Percentiles rank a stretch among this genome's conserved stretches.
These are phyloP conservation scores for Alternaria novae-zelandiae DNA, from an alignment of 2,329 filamentous ascomycete genomes.

Conservation along the genomic window DNA sequence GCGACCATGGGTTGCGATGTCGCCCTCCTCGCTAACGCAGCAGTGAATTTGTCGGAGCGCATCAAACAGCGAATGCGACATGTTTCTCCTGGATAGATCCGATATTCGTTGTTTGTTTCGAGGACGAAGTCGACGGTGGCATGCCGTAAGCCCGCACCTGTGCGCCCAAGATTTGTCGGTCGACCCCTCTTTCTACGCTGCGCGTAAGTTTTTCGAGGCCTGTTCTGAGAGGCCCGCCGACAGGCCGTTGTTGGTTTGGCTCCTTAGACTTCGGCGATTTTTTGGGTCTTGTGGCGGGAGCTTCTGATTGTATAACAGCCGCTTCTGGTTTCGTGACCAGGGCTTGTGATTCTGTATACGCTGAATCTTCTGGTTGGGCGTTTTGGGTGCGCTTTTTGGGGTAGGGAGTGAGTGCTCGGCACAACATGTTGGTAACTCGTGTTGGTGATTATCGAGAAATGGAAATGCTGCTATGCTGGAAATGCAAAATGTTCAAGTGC, in stretches of 20 bases:
- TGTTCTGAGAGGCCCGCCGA: conserved; percentile 10
- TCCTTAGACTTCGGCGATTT: not conserved
- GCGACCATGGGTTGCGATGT: too few relatives aligned
- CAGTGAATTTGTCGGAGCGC: too few relatives aligned
- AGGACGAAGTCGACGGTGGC: not conserved
- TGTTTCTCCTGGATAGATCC: not conserved
- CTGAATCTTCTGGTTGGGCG: not conserved
- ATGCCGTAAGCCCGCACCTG: conserved; percentile 16
- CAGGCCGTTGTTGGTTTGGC: not conserved
- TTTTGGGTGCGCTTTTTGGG: not conserved
- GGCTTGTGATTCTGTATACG: not conserved
- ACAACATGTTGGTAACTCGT: not conserved
- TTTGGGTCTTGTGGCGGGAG: not conserved
- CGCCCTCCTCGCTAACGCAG: too few relatives aligned
- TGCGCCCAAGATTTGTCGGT: conserved; percentile 19
- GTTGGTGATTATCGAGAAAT: not conserved
- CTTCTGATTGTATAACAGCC: not conserved
- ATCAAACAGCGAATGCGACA: not conserved
- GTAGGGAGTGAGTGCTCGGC: not conserved
- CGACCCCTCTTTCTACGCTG: conserved; percentile 17
- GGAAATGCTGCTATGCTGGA: not conserved
- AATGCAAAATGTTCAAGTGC: not conserved
- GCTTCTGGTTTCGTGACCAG: not conserved
- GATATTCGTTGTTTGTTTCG: not conserved
- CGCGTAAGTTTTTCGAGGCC: conserved; percentile 12